Base-by-base conservation (phyloP, 176 grass and related monocot species). In the Zizania latifolia region DNA sequence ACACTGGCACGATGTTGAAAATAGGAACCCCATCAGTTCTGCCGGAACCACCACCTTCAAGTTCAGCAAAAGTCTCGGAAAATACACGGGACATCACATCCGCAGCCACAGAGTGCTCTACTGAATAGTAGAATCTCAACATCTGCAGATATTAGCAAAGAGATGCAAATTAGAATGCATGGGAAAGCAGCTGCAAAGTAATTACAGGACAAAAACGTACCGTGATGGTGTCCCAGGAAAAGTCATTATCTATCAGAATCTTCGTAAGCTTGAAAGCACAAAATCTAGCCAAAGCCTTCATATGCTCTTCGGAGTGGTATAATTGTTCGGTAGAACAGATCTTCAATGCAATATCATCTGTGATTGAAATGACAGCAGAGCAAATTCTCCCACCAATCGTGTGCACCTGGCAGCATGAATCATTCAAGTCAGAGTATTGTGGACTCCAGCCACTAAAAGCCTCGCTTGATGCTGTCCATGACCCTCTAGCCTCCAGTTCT, bases 1-100 rank as follows among this genome's bases (percentile, higher is more conserved):
- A 61, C 16, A 98, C 94, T 2, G 94, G 94, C 43, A 98, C 58
- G 11, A 98, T 58, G 51, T 85, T 98, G 82, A 87, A 98, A 31
- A 62, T 26, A 12, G 86, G 88, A 2, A 26, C 1, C 1, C 62
- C 62, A 0, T 30, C 32, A 13, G 59, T 58, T 71, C 62, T 58
- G 14, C 72, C 14, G 21, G 64, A 80, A 75, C 41, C 3, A 58
- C 61, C 64, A 0, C 30, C 35, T 58, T 35, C 57, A n/a, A 93
- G 85, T 65, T 89, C 75, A 1, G 74, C 0, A 16, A 98, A 93
- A 9, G 81, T 78, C 78, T 86, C 71, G 0, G 71, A 64, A 57
- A 98, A 88, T 17, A 61, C 64, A 37, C 10, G 32, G 19, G 48
- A 58, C 30, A 92, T 4, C 15, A 44, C 29, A 16, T 72, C 84